These are phyloP conservation scores for Hirschioporus abietinus DNA, from an alignment of 768 basidiomycete species.

Conservation along the genomic window DNA sequence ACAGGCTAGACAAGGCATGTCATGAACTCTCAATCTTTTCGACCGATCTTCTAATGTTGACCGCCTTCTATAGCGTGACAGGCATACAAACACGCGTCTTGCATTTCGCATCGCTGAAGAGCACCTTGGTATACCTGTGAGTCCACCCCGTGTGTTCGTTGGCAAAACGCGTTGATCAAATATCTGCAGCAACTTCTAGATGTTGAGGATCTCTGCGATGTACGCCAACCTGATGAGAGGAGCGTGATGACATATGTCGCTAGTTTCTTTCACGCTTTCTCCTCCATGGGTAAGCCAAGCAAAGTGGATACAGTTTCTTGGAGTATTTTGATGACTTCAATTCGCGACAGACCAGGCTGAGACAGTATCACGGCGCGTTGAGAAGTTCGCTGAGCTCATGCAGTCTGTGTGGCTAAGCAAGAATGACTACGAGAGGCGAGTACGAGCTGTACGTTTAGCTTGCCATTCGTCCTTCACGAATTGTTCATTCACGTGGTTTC, in stretches of 20 bases:
- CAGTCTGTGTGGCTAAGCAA: conserved; percentile 82
- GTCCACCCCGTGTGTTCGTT: conserved; percentile 23
- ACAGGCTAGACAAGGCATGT: conserved; percentile 75
- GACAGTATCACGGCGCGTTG: conserved; percentile 87
- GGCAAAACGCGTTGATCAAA: conserved; percentile 5
- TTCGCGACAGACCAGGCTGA: conserved; percentile 76
- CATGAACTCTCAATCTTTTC: neutral
- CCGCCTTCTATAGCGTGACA: conserved; percentile 49
- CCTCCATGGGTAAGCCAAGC: conserved; percentile 74
- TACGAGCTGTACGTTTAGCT: conserved; percentile 47
- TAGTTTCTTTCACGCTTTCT: conserved; percentile 97
- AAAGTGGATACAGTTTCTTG: neutral
- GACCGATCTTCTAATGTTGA: conserved; percentile 12
- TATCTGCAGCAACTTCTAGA: conserved; percentile 80
- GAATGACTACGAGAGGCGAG: conserved; percentile 91
- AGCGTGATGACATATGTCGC: conserved; percentile 99
- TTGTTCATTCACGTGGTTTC: conserved; percentile 8
- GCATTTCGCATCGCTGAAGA: conserved; percentile 88
- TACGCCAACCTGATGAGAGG: conserved; percentile 85
- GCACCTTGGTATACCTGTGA: conserved; percentile 84
- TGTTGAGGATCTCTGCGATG: conserved; percentile 91
- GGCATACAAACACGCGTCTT: conserved; percentile 76
- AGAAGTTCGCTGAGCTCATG: conserved; percentile 95
- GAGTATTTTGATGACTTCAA: neutral
- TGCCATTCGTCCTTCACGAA: conserved; percentile 1